Percentiles rank a stretch among this genome's conserved stretches.
Conservation (phyloP, 1,284 basidiomycete species). For the Leccinum pachyderme region DNA sequence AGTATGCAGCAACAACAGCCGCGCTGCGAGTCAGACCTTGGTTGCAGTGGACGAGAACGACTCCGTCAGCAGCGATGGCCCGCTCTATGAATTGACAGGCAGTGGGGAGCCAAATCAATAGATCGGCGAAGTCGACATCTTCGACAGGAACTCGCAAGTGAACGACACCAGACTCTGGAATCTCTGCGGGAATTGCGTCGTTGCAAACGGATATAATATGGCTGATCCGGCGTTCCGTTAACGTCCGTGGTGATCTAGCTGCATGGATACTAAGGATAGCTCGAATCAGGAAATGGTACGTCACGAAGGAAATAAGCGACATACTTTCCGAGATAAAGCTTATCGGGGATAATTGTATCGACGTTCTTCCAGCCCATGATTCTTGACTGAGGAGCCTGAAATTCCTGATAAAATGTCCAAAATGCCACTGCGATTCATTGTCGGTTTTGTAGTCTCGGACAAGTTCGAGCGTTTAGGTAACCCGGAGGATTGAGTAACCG, state of each 20-base stretch:
- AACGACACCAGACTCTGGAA: slow-evolving; percentile 65
- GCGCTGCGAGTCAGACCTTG: slow-evolving; percentile 83
- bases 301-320: slow-evolving; percentile 29
- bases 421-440: slow-evolving; percentile 21
- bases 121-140: slow-evolving; percentile 82
- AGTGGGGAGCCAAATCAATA: slow-evolving; percentile 74
- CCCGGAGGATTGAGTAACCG: slow-evolving; percentile 34
- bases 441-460: slow-evolving; percentile 35
- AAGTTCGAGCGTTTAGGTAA: slow-evolving; percentile 25
- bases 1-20: slow-evolving; percentile 79
- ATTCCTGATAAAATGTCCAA: slow-evolving; percentile 30
- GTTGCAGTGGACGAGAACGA: slow-evolving; percentile 81
- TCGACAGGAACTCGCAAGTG: slow-evolving; percentile 73
- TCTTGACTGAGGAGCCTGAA: slow-evolving; percentile 23
- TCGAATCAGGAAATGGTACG: slow-evolving; percentile 27
- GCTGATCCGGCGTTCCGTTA: slow-evolving; percentile 71
- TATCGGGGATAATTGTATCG: slow-evolving; percentile 64
- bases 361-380: slow-evolving; percentile 72
- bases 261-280: slow-evolving; percentile 55
- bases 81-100: slow-evolving; percentile 80
- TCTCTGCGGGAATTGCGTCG: slow-evolving; percentile 71
- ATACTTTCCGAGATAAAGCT: slow-evolving; percentile 75
- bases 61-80: slow-evolving; percentile 64
- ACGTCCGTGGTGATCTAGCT: slow-evolving; percentile 68
- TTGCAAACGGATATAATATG: slow-evolving; percentile 75